These are phyloP conservation scores for Bryopsis sp. DNA, from an alignment of 139 green algal genomes.

Conservation along the genomic window DNA sequence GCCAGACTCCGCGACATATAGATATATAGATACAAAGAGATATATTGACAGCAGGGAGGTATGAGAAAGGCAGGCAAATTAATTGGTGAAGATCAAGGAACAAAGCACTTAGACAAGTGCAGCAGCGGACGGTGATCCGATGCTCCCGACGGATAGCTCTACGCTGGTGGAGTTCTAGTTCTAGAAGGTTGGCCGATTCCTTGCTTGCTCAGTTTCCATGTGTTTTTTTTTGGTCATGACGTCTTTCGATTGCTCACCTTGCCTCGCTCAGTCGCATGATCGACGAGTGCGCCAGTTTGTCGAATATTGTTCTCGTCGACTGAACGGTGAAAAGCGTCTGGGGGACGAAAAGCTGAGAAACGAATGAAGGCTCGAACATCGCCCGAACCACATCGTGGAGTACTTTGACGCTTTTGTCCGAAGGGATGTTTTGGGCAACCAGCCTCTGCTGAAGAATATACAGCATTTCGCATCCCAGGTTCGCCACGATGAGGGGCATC, in stretches of 20 bases:
- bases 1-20: too few relatives aligned
- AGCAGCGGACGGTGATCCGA: too few relatives aligned
- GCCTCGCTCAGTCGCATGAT: constrained; percentile 63
- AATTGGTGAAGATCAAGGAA: too few relatives aligned
- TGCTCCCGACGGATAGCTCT: too few relatives aligned
- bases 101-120: too few relatives aligned
- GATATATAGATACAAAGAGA: too few relatives aligned
- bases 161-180: too few relatives aligned
- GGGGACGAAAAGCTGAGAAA: constrained; percentile 45
- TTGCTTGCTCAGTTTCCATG: too few relatives aligned
- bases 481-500: constrained; percentile 58
- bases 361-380: constrained; percentile 45
- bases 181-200: too few relatives aligned
- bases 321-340: constrained; percentile 48
- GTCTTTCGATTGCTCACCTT: constrained; percentile 38
- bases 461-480: constrained; percentile 62
- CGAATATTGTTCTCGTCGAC: constrained; percentile 51
- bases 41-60: too few relatives aligned
- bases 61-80: too few relatives aligned
- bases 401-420: constrained; percentile 42
- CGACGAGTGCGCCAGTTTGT: constrained; percentile 54
- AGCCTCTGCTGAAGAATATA: constrained; percentile 70
- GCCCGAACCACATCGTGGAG: constrained; percentile 50
- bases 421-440: constrained; percentile 49
- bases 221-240: too few relatives aligned